Evolutionary conservation across 1,284 basidiomycete species (phyloP).

Genomic region (Vanrija humicola): DNA sequence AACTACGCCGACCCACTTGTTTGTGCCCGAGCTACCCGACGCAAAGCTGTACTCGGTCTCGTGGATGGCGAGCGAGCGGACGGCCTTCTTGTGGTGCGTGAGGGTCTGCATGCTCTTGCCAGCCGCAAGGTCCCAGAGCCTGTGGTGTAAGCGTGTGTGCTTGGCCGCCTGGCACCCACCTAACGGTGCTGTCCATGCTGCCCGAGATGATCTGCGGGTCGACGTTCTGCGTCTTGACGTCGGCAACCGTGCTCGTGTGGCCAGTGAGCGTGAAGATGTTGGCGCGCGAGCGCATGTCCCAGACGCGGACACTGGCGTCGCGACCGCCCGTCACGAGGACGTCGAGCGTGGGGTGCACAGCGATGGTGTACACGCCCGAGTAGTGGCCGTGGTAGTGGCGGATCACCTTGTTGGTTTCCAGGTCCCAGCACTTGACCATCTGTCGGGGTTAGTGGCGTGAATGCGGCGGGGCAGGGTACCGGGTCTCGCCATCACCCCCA

Average conservation of each 20-base stretch:
- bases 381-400: slow-evolving; percentile 97
- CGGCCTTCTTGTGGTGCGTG: slow-evolving; percentile 98
- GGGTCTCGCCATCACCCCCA: slow-evolving; percentile 18
- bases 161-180: slow-evolving; percentile 53
- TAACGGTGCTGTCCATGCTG: slow-evolving; percentile 94
- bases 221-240: slow-evolving; percentile 89
- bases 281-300: slow-evolving; percentile 98
- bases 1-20: slow-evolving; percentile 57
- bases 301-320: slow-evolving; percentile 88
- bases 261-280: slow-evolving; percentile 91
- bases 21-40: slow-evolving; percentile 87
- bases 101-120: slow-evolving; percentile 93
- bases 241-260: slow-evolving; percentile 89
- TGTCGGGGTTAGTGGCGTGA: not conserved
- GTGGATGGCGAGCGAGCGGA: slow-evolving; percentile 87
- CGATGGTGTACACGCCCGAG: slow-evolving; percentile 88
- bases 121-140: slow-evolving; percentile 97
- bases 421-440: slow-evolving; percentile 99
- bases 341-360: slow-evolving; percentile 90
- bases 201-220: slow-evolving; percentile 98
- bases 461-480: not conserved
- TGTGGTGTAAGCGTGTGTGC: slow-evolving; percentile 31
- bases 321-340: slow-evolving; percentile 90
- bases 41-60: slow-evolving; percentile 96
- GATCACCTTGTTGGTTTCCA: slow-evolving; percentile 98